Percentiles rank a stretch among this genome's conserved stretches.
Evolutionary conservation across 1,284 basidiomycete genomes (phyloP).

Genomic region (Ustilago loliicola): DNA sequence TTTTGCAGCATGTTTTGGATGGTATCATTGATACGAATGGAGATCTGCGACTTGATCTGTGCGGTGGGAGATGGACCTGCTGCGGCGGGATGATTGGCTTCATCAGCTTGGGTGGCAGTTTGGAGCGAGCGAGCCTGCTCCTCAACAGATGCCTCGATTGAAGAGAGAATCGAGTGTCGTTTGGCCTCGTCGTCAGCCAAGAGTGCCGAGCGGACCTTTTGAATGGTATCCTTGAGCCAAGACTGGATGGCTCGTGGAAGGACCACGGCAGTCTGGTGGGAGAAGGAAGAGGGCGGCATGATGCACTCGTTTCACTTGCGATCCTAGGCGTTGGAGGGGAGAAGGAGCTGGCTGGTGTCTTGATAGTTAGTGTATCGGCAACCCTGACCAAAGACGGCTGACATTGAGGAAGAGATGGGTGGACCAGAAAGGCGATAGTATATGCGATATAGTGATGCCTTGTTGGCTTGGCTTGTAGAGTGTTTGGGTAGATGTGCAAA

Average conservation of each 20-base stretch:
- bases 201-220: constrained; percentile 40
- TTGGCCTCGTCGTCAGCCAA: constrained; percentile 29
- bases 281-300: constrained; percentile 56
- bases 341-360: constrained; percentile 45
- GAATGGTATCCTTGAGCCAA: constrained; percentile 48
- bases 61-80: constrained; percentile 40
- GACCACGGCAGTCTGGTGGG: constrained; percentile 45
- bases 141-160: constrained; percentile 36
- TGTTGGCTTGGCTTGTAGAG: background rate
- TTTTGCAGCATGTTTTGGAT: constrained; percentile 42
- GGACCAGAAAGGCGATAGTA: constrained; percentile 16
- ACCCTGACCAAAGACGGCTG: constrained; percentile 52
- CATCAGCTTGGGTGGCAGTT: constrained; percentile 32
- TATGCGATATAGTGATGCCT: background rate
- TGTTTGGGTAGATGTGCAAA: background rate
- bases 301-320: background rate
- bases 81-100: constrained; percentile 36
- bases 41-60: constrained; percentile 53
- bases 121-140: constrained; percentile 33
- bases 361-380: constrained; percentile 51
- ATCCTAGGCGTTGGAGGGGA: background rate
- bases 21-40: constrained; percentile 47
- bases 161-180: constrained; percentile 30
- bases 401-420: constrained; percentile 38
- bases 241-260: constrained; percentile 41